phyloP scores from a whole-genome alignment of 1,139 yeast genomes.

The Pichia inconspicua region DNA sequence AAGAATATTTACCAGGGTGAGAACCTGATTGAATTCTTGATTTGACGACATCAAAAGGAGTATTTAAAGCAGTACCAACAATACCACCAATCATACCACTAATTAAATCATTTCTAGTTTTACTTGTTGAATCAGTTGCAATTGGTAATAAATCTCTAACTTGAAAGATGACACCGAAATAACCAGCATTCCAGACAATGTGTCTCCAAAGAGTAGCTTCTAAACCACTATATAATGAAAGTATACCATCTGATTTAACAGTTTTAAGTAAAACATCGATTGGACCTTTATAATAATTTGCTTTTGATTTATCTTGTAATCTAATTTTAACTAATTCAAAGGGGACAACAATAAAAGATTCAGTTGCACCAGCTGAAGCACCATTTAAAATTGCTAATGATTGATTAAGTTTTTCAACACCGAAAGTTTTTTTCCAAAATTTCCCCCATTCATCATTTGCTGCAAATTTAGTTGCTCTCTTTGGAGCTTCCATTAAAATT shows the following conservation, averaged over 20 bases:
- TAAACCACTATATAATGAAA: conserved; percentile 87
- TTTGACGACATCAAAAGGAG: conserved; percentile 97
- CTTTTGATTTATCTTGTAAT: conserved; percentile 76
- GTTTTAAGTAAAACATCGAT: conserved; percentile 73
- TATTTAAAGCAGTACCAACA: conserved; percentile 84
- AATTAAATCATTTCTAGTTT: conserved; percentile 77
- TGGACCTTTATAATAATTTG: conserved; percentile 78
- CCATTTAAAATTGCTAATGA: conserved; percentile 85
- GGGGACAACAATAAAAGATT: conserved; percentile 93
- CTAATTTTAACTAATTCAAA: conserved; percentile 84
- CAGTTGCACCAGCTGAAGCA: conserved; percentile 97
- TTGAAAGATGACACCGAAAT: conserved; percentile 91
- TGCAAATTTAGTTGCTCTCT: conserved; percentile 95
- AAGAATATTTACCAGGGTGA: conserved; percentile 67
- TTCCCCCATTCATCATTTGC: conserved; percentile 97
- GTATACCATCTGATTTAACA: conserved; percentile 63
- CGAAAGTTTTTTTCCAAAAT: conserved; percentile 67
- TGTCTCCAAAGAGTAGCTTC: conserved; percentile 99
- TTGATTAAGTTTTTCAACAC: conserved; percentile 65
- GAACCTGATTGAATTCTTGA: conserved; percentile 92
- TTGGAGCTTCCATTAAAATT: conserved; percentile 98
- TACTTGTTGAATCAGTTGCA: conserved; percentile 59
- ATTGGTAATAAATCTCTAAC: conserved; percentile 72
- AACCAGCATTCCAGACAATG: conserved; percentile 94
- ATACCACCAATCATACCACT: conserved; percentile 98